phyloP scores from a whole-genome alignment of 352 stramenopile genomes.

The Vaucheria bursata region DNA sequence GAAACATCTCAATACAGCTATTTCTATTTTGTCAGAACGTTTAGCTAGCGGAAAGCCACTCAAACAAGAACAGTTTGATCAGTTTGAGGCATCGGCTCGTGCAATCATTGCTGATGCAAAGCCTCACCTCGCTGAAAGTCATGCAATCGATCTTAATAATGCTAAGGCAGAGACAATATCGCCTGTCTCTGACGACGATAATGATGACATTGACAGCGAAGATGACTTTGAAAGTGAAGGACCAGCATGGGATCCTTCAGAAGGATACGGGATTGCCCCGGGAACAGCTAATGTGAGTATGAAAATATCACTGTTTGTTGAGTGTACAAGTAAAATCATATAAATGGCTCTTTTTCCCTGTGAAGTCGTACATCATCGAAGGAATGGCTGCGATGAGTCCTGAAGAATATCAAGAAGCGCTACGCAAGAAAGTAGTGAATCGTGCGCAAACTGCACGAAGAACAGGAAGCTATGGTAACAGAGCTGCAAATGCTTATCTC shows the following conservation, averaged over 20 bases:
- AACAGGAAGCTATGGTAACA: constrained; percentile 1
- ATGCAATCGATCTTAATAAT: neutral
- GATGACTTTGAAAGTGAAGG: constrained; percentile 10
- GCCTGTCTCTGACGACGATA: neutral
- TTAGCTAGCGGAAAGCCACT: neutral
- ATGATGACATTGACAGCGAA: constrained; percentile 2
- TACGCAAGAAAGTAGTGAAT: constrained; percentile 4
- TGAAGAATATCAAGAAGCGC: constrained; percentile 6
- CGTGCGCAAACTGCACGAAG: neutral
- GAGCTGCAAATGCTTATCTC: constrained; percentile 6
- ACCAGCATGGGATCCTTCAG: neutral
- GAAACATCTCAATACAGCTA: neutral
- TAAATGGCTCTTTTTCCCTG: too few species aligned
- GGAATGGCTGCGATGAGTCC: constrained; percentile 4
- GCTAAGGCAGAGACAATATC: neutral
- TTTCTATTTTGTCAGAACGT: neutral
- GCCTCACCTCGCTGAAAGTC: neutral
- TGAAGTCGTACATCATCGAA: constrained; percentile 7
- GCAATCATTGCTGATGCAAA: neutral
- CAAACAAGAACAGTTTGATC: neutral
- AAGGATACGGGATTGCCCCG: neutral
- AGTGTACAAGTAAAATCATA: too few species aligned
- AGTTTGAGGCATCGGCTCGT: neutral
- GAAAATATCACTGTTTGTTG: too few species aligned
- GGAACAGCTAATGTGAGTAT: neutral